These are phyloP conservation scores for Malassezia vespertilionis DNA, from an alignment of 1,284 basidiomycete genomes.

Conservation along the genomic window DNA sequence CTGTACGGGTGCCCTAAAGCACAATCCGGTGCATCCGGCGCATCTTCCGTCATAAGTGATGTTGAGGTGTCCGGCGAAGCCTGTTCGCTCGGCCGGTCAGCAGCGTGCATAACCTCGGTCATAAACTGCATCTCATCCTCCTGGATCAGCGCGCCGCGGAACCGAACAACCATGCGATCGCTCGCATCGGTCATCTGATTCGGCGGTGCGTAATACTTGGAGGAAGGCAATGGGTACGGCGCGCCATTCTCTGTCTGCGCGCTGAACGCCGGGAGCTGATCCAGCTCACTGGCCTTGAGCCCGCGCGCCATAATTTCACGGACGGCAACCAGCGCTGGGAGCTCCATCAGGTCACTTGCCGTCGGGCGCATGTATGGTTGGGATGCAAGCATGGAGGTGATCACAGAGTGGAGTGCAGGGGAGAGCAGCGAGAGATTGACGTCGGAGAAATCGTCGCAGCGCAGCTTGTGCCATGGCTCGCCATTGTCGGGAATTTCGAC, in stretches of 20 bases:
- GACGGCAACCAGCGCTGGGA: slow-evolving; percentile 30
- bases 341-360: slow-evolving; percentile 24
- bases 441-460: slow-evolving; percentile 81
- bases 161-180: slow-evolving; percentile 22
- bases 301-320: slow-evolving; percentile 30
- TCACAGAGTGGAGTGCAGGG: slow-evolving; percentile 33
- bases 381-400: slow-evolving; percentile 28
- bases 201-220: slow-evolving; percentile 13
- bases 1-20: too few relatives aligned
- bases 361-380: slow-evolving; percentile 28
- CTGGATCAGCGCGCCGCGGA: slow-evolving; percentile 41
- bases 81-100: background rate
- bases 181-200: background rate
- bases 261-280: slow-evolving; percentile 36
- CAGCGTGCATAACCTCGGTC: slow-evolving; percentile 26
- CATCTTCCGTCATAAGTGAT: slow-evolving; percentile 18
- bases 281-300: slow-evolving; percentile 31
- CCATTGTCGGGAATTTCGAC: slow-evolving; percentile 94
- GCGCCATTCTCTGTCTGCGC: slow-evolving; percentile 15
- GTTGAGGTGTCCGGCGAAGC: slow-evolving; percentile 15
- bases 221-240: slow-evolving; percentile 12
- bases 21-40: too few relatives aligned
- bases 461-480: slow-evolving; percentile 84
- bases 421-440: slow-evolving; percentile 61
- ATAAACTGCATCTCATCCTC: slow-evolving; percentile 38